Percentiles rank a stretch among this genome's conserved stretches.
phyloP scores from a whole-genome alignment of 2,329 filamentous ascomycete species.

The Cladophialophora exuberans region DNA sequence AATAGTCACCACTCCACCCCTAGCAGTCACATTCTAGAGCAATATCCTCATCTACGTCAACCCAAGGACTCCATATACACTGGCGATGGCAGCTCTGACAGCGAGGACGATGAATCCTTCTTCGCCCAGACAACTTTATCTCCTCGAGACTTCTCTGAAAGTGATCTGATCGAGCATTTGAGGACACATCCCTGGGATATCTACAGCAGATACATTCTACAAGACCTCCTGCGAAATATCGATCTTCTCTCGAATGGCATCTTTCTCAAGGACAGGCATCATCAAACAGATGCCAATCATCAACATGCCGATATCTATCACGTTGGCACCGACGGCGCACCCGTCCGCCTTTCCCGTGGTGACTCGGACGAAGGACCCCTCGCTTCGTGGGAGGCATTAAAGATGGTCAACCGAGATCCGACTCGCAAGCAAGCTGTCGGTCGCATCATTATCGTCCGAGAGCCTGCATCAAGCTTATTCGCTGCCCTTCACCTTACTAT shows the following conservation, averaged over 20 bases:
- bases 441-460: conserved; percentile 63
- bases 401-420: conserved; percentile 40
- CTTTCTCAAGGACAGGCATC: conserved; percentile 48
- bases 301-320: conserved; percentile 64
- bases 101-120: conserved; percentile 42
- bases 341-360: conserved; percentile 41
- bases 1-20: conserved; percentile 11
- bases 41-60: conserved; percentile 18
- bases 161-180: conserved; percentile 50
- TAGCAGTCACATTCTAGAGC: conserved; percentile 17
- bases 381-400: conserved; percentile 42
- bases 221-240: conserved; percentile 48
- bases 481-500: conserved; percentile 63
- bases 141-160: conserved; percentile 45
- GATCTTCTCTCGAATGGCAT: conserved; percentile 38
- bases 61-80: conserved; percentile 31
- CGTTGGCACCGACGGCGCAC: conserved; percentile 51
- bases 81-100: conserved; percentile 41
- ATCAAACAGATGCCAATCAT: conserved; percentile 46
- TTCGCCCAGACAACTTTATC: conserved; percentile 47
- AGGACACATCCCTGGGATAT: conserved; percentile 48
- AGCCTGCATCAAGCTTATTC: conserved; percentile 64
- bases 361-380: conserved; percentile 37
- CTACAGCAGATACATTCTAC: conserved; percentile 45
- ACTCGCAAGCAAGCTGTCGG: conserved; percentile 55